These are phyloP conservation scores for Rhododendron kiyosumense DNA, from an alignment of 148 eudicot genomes.

Conservation along the genomic window DNA sequence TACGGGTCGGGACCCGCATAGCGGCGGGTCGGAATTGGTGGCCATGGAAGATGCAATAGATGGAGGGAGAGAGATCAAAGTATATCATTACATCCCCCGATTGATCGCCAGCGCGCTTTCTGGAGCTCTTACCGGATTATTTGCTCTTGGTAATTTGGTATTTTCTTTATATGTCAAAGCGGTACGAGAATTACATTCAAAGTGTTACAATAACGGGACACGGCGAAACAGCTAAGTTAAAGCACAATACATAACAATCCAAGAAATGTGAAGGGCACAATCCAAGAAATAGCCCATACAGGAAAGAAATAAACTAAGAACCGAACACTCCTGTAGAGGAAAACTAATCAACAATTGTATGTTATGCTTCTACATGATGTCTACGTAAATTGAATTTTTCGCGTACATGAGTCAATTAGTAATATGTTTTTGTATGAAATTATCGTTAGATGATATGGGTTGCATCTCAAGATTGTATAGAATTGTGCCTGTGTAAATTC, in stretches of 20 bases:
- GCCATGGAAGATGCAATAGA: constrained; percentile 34
- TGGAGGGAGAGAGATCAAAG: constrained; percentile 22
- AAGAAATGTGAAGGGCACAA: neutral
- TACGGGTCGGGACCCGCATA: neutral
- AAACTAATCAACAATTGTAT: neutral
- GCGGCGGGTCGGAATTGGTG: neutral
- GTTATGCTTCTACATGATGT: neutral
- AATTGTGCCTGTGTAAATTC: too few relatives aligned
- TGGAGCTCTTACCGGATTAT: constrained; percentile 58
- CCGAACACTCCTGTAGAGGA: too few relatives aligned
- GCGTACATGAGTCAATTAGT: neutral
- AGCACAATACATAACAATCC: neutral
- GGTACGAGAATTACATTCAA: too few relatives aligned
- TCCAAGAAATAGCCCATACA: neutral
- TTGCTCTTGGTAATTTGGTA: constrained; percentile 46
- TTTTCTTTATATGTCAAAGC: neutral
- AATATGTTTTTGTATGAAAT: neutral
- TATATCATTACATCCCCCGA: constrained; percentile 35
- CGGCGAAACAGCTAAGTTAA: too few relatives aligned
- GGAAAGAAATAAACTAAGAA: too few relatives aligned
- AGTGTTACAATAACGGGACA: neutral
- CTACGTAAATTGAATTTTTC: neutral
- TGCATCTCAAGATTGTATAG: neutral
- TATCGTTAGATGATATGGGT: neutral
- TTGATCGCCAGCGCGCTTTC: constrained; percentile 43